phyloP scores from a whole-genome alignment of 495 filamentous ascomycete genomes.

The Clohesyomyces aquaticus region DNA sequence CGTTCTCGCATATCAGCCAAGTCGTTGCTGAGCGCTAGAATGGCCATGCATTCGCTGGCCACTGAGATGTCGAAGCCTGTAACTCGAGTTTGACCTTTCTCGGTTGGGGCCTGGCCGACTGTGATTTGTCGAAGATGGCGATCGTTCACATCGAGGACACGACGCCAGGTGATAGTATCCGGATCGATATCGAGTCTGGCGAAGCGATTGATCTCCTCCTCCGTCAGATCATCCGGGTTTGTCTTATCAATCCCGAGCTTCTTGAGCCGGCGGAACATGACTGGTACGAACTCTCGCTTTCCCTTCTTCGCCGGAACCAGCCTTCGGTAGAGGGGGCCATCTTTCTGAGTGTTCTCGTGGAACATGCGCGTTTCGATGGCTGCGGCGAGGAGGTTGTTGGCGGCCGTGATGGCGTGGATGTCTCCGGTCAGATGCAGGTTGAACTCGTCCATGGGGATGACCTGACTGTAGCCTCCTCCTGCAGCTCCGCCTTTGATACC shows the following conservation, averaged over 20 bases:
- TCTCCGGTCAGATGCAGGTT: slow-evolving; percentile 97
- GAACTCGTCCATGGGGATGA: slow-evolving; percentile 99
- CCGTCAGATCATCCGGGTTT: slow-evolving; percentile 83
- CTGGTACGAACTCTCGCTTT: slow-evolving; percentile 79
- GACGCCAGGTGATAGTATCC: slow-evolving; percentile 94
- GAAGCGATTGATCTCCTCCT: slow-evolving; percentile 84
- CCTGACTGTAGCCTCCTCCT: slow-evolving; percentile 96
- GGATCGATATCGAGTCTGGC: slow-evolving; percentile 95
- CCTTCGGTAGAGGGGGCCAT: slow-evolving; percentile 83
- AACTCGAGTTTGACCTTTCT: slow-evolving; percentile 81
- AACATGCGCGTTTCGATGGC: slow-evolving; percentile 98
- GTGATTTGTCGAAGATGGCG: slow-evolving; percentile 87
- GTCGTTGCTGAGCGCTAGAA: slow-evolving; percentile 88
- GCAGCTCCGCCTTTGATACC: slow-evolving; percentile 98
- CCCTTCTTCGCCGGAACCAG: slow-evolving; percentile 89
- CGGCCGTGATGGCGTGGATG: slow-evolving; percentile 95
- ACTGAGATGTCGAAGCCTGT: slow-evolving; percentile 98
- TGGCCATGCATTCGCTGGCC: slow-evolving; percentile 97
- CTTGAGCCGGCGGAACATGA: slow-evolving; percentile 89
- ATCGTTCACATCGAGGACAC: slow-evolving; percentile 96
- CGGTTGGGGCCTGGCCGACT: slow-evolving; percentile 82
- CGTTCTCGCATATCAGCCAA: slow-evolving; percentile 90
- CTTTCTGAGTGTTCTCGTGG: slow-evolving; percentile 93
- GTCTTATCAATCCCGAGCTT: slow-evolving; percentile 97
- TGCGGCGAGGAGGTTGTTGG: slow-evolving; percentile 97